These are phyloP conservation scores for Drechslerella dactyloides DNA, from an alignment of 2,329 filamentous ascomycete genomes.

Conservation along the genomic window DNA sequence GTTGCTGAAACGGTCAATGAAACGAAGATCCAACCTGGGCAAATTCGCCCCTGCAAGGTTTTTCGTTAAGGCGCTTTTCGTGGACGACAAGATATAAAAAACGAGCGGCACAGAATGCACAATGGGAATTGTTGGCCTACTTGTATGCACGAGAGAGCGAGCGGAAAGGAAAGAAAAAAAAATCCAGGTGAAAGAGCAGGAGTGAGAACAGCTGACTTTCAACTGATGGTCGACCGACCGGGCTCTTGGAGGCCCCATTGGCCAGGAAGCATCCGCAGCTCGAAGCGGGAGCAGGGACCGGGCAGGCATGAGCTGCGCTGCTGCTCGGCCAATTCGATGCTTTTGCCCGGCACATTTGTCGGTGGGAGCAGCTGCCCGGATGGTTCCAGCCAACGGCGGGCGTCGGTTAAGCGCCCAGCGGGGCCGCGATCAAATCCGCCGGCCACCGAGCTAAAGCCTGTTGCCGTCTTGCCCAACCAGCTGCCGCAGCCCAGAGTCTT, in stretches of 20 bases:
- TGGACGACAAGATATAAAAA: background rate
- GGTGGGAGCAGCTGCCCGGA: constrained; percentile 5
- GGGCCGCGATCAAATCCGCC: constrained; percentile 38
- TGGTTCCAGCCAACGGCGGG: constrained; percentile 33
- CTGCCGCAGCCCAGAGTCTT: background rate
- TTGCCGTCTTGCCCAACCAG: constrained; percentile 3
- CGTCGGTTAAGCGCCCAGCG: constrained; percentile 34
- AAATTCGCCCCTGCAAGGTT: background rate
- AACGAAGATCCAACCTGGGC: background rate
- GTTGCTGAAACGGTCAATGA: constrained; percentile 1
- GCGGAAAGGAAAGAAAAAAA: constrained; percentile 4
- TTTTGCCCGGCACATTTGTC: constrained; percentile 4
- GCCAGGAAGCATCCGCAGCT: constrained; percentile 12
- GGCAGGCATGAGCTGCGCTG: background rate
- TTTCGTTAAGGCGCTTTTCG: background rate
- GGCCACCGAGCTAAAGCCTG: constrained; percentile 18
- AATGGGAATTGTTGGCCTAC: constrained; percentile 30
- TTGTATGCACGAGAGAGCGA: constrained; percentile 15
- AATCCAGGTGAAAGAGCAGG: background rate
- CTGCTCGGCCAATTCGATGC: constrained; percentile 3
- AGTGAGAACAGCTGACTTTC: constrained; percentile 43
- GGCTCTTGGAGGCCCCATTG: constrained; percentile 19
- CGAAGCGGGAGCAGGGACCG: constrained; percentile 21
- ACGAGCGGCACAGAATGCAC: constrained; percentile 9
- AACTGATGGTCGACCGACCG: constrained; percentile 39